Evolutionary conservation across 1,284 basidiomycete species (phyloP), one percentile per base, ranked within the genome.

Genomic region (Leccinum angustisporum): DNA sequence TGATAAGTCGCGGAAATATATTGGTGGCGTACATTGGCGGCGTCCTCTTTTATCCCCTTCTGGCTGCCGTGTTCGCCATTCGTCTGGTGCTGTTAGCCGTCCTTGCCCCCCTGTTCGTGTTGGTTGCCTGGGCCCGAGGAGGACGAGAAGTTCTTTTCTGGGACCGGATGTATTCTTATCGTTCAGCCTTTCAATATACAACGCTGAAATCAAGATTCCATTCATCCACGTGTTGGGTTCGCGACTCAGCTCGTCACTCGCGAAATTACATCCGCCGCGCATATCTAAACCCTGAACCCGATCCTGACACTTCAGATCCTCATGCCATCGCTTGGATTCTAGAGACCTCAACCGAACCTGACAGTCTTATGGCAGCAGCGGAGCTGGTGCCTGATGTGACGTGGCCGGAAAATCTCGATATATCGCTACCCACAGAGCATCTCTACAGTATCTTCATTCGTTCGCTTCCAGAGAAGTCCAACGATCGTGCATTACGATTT

Each of bases 271-370:
- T 53, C 13, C 60, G 50, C 34, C 50, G 48, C 31, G 1, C 31
- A 43, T 53, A 60, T 36, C 59, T 61, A 27, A 59, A 61, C 3
- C 50, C 48, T 30, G 11, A 18, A 14, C n/a, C 25, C 4, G 31
- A 60, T 40, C 21, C 8, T 33, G 27, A 5, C 11, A 25, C 43
- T 21, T 46, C 51, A 55, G 36, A 59, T 34, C 9, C 58, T 43
- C 56, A 30, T 46, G 54, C 65, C 4, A 59, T 67, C 25, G 18
- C 38, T 40, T 66, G 65, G 65, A 34, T 66, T 14, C 36, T 66
- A 18, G 63, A 58, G 36, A 60, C 57, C 2, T 66, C 66, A 21
- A 62, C 53, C 18, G 21, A 66, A 53, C 66, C 63, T 14, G 66
- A 58, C 31, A 38, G 25, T 18, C 64, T 66, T 46, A 65, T 33